Evolutionary conservation across 1,284 basidiomycete species (phyloP), one percentile per base, ranked within the genome.

Genomic region (Psilocybe mexicana): DNA sequence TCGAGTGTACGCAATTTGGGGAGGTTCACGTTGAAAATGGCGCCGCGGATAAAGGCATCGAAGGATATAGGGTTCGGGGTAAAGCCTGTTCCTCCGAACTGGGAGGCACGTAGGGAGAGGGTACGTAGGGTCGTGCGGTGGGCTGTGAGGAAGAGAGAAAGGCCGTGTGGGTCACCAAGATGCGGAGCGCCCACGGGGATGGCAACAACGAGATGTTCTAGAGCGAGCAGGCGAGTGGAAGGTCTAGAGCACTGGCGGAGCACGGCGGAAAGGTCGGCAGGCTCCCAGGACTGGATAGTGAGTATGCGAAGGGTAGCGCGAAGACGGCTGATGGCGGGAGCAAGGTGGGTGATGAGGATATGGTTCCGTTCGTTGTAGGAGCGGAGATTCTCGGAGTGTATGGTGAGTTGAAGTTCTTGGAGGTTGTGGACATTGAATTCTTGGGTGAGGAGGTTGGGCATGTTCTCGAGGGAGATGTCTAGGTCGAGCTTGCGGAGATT

Each of bases 401-500:
- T 69, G 57, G 73, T 68, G 24, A 79, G 69, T 35, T 75, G 71
- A 24, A 79, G 71, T 57, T 79, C 75, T 57, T 78, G 72, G 11
- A 79, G 65, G 10, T 68, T 67, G 46, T 63, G 65, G 14, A 72
- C 63, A 0, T 65, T 62, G 53, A 66, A 71, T 7, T 69, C 62
- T 2, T 72, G 69, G 0, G 62, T 61, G 43, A 76, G 65, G 25
- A 79, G 67, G 18, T 66, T 66, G 28, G 63, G 63, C 26, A 76
- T 66, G 55, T 78, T 79, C 63, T 78, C 74, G n/a, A 78, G 66
- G 11, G 74, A 72, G 14, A 76, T 68, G 54, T 79, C 76, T 24
- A 79, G 70, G 18, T 74, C 75, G 10, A 79, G 70, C 56, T 74
- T 74, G 26, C 72, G 74, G 18, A 78, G 70, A 18, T 69, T 72